Percentiles rank a stretch among this genome's conserved stretches.
phyloP scores from a whole-genome alignment of 106 monocot genomes.

The Chionographis japonica region DNA sequence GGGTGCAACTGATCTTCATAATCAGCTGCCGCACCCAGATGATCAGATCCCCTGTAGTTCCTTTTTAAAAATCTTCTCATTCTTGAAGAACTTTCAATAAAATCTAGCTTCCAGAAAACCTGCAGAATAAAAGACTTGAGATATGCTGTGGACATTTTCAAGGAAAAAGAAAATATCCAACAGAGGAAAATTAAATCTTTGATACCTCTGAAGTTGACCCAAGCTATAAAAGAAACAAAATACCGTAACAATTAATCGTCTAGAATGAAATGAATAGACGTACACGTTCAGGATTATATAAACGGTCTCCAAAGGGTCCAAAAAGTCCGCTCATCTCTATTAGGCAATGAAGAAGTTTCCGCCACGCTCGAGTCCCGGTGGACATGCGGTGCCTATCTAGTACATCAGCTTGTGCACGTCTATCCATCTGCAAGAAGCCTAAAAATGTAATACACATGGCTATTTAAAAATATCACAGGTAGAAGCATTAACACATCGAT shows the following conservation, averaged over 20 bases:
- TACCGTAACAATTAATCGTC: background rate
- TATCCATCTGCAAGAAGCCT: slow-evolving; percentile 65
- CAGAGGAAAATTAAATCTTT: background rate
- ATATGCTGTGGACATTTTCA: slow-evolving; percentile 1
- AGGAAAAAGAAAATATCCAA: background rate
- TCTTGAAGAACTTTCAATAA: slow-evolving; percentile 73
- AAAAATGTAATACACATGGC: background rate
- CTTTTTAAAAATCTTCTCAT: slow-evolving; percentile 92
- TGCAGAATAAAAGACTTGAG: slow-evolving; percentile 15
- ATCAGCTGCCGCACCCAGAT: slow-evolving; percentile 66
- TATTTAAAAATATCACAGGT: background rate
- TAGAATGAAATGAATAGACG: slow-evolving; percentile 3
- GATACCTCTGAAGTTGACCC: too few relatives aligned
- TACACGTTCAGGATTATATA: slow-evolving; percentile 69
- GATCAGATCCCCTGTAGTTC: slow-evolving; percentile 62
- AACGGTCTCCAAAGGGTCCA: slow-evolving; percentile 51
- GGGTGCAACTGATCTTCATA: slow-evolving; percentile 49
- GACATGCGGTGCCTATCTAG: slow-evolving; percentile 42
- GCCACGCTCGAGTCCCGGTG: slow-evolving; percentile 65
- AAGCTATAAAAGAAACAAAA: background rate
- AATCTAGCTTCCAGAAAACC: slow-evolving; percentile 85
- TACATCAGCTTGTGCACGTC: slow-evolving; percentile 61
- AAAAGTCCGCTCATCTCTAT: slow-evolving; percentile 73
- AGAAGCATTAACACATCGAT: background rate
- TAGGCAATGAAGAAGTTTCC: slow-evolving; percentile 76